Evolutionary conservation across 2,329 filamentous ascomycete species (phyloP).

Genomic region (Fusarium praegraminearum): DNA sequence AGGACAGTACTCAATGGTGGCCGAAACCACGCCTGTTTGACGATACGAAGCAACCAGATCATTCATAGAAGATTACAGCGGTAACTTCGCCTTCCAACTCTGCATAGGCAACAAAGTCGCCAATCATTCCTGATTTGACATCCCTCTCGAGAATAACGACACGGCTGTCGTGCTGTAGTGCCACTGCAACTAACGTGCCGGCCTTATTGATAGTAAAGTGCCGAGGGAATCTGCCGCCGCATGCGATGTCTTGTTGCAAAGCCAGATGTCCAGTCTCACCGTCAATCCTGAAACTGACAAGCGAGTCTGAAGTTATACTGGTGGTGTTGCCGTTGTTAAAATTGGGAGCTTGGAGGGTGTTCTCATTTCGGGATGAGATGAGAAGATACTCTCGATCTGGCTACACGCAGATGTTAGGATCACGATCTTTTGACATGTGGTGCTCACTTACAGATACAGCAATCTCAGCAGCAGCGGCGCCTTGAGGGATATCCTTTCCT

Average conservation of each 20-base stretch:
- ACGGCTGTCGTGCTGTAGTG: slow-evolving; percentile 69
- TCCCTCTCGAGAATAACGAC: slow-evolving; percentile 73
- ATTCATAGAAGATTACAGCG: slow-evolving; percentile 62
- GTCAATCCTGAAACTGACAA: slow-evolving; percentile 72
- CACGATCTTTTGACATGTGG: background rate
- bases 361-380: slow-evolving; percentile 75
- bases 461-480: slow-evolving; percentile 67
- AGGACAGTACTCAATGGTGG: background rate
- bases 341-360: slow-evolving; percentile 62
- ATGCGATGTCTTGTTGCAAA: slow-evolving; percentile 69
- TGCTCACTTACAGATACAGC: slow-evolving; percentile 64
- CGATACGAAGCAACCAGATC: slow-evolving; percentile 6
- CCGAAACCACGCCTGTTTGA: slow-evolving; percentile 1
- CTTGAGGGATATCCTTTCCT: slow-evolving; percentile 54
- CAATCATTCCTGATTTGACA: slow-evolving; percentile 67
- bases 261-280: slow-evolving; percentile 64
- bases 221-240: slow-evolving; percentile 74
- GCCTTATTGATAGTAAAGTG: slow-evolving; percentile 75
- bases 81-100: slow-evolving; percentile 60
- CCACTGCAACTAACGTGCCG: slow-evolving; percentile 74
- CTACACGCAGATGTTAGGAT: slow-evolving; percentile 50
- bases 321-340: slow-evolving; percentile 58
- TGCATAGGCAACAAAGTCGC: slow-evolving; percentile 57
- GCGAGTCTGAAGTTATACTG: slow-evolving; percentile 68
- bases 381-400: slow-evolving; percentile 72